These are phyloP conservation scores for Begonia loranthoides DNA, from an alignment of 306 rosid species.

Conservation along the genomic window DNA sequence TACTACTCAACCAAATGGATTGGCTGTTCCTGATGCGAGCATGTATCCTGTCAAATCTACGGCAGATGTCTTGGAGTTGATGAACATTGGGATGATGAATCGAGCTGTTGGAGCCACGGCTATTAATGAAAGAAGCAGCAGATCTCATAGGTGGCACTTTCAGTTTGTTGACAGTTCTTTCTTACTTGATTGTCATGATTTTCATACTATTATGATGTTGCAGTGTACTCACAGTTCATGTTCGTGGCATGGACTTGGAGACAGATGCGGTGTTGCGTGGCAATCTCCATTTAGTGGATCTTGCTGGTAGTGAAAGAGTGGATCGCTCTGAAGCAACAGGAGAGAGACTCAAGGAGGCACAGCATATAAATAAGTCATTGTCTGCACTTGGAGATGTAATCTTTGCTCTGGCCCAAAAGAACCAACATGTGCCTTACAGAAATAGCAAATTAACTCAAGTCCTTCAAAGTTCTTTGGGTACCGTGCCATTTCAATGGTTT, in stretches of 20 bases:
- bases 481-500: slow-evolving; percentile 6
- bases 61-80: slow-evolving; percentile 70
- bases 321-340: slow-evolving; percentile 97
- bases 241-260: slow-evolving; percentile 85
- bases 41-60: slow-evolving; percentile 84
- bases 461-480: slow-evolving; percentile 96
- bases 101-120: slow-evolving; percentile 95
- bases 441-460: slow-evolving; percentile 98
- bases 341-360: slow-evolving; percentile 98
- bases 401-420: slow-evolving; percentile 89
- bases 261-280: slow-evolving; percentile 70
- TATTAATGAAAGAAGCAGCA: slow-evolving; percentile 89
- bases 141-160: slow-evolving; percentile 81
- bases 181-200: slow-evolving; percentile 5
- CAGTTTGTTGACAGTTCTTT: slow-evolving; percentile 2
- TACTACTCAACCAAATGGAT: slow-evolving; percentile 89
- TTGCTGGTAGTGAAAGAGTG: slow-evolving; percentile 97
- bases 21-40: slow-evolving; percentile 95
- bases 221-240: slow-evolving; percentile 93
- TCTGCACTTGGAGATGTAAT: slow-evolving; percentile 99
- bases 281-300: slow-evolving; percentile 87
- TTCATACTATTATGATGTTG: slow-evolving; percentile 10
- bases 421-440: slow-evolving; percentile 81
- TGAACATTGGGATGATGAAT: slow-evolving; percentile 57
- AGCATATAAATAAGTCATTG: slow-evolving; percentile 88